Evolutionary conservation across 164 flowering plant species (phyloP).

Genomic region (Vitis rotundifolia): DNA sequence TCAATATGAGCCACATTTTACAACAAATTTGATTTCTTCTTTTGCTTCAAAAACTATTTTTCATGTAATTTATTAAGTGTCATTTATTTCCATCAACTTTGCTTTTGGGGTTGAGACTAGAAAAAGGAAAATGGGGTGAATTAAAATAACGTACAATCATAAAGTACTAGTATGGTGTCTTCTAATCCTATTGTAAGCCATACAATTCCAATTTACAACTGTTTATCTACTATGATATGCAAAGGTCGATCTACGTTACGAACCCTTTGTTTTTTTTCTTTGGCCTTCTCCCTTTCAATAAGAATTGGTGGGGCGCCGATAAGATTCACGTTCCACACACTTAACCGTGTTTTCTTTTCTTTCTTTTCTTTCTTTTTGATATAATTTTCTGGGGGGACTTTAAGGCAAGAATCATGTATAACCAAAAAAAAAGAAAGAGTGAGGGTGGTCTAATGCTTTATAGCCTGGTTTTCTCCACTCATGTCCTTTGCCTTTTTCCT

Average conservation of each 20-base stretch:
- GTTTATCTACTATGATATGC: not conserved
- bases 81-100: not conserved
- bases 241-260: not conserved
- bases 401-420: not conserved
- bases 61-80: not conserved
- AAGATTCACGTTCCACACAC: not conserved
- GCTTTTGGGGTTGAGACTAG: not conserved
- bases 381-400: not conserved
- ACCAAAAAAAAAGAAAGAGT: not conserved
- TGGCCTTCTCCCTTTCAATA: too few species aligned
- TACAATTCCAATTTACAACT: conserved; percentile 7
- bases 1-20: rapidly evolving
- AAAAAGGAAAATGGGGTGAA: not conserved
- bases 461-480: conserved; percentile 36
- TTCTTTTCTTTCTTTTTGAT: too few species aligned
- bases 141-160: not conserved
- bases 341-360: not conserved
- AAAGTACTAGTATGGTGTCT: not conserved
- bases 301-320: not conserved
- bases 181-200: conserved; percentile 4
- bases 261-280: too few species aligned
- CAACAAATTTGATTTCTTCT: too few species aligned
- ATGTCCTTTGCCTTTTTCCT: conserved; percentile 19
- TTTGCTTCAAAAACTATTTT: too few species aligned
- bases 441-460: conserved; percentile 18